phyloP scores from a whole-genome alignment of 2,329 filamentous ascomycete species.

The Davidsoniella neocaledoniae region DNA sequence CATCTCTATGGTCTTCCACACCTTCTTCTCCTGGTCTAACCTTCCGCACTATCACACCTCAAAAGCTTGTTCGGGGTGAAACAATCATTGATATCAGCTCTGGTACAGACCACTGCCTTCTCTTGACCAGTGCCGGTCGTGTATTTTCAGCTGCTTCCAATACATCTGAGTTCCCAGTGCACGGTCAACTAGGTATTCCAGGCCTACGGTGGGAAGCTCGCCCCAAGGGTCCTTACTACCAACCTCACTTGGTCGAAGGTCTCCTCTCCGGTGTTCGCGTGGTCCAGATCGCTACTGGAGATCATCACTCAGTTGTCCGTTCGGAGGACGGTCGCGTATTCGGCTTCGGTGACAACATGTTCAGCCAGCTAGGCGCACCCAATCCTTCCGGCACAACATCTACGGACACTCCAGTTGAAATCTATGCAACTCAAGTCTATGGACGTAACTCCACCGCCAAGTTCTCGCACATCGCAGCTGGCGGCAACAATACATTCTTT shows the following conservation, averaged over 20 bases:
- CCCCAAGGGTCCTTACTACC: slow-evolving; percentile 62
- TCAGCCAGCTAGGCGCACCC: slow-evolving; percentile 79
- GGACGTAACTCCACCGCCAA: slow-evolving; percentile 5
- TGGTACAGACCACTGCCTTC: slow-evolving; percentile 70
- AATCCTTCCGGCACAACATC: slow-evolving; percentile 42
- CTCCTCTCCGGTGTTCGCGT: slow-evolving; percentile 58
- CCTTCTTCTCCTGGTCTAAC: slow-evolving; percentile 31
- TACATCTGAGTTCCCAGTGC: slow-evolving; percentile 58
- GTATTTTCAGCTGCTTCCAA: slow-evolving; percentile 80
- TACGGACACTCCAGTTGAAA: not conserved
- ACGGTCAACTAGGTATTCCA: slow-evolving; percentile 75
- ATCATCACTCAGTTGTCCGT: slow-evolving; percentile 68
- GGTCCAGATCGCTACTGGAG: slow-evolving; percentile 61
- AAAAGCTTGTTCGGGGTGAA: slow-evolving; percentile 49
- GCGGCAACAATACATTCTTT: slow-evolving; percentile 76
- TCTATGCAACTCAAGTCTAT: slow-evolving; percentile 4
- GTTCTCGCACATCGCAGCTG: slow-evolving; percentile 47
- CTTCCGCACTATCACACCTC: slow-evolving; percentile 56
- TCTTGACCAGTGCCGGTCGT: slow-evolving; percentile 71
- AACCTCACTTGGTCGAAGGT: slow-evolving; percentile 60
- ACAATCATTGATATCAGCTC: slow-evolving; percentile 56
- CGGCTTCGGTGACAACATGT: slow-evolving; percentile 77
- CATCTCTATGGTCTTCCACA: slow-evolving; percentile 42
- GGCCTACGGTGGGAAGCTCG: slow-evolving; percentile 66
- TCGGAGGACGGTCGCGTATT: slow-evolving; percentile 65